Evolutionary conservation across 75 land plant species (phyloP).

Genomic region (Pinus taeda): DNA sequence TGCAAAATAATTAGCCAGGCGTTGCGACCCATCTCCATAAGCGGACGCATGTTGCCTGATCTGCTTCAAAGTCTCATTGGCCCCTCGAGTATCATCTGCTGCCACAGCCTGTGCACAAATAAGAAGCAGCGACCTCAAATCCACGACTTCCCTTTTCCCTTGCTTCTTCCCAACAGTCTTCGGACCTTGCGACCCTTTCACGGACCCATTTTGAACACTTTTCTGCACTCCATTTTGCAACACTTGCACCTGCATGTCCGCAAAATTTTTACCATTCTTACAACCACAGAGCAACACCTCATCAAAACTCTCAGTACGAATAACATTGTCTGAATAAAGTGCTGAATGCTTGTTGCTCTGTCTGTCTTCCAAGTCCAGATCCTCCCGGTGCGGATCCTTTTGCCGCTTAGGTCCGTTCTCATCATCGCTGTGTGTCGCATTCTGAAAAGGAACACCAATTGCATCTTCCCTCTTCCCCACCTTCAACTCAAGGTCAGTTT

Average conservation of each 20-base stretch:
- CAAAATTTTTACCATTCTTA: neutral
- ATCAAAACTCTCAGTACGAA: conserved; percentile 47
- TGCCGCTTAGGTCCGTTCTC: conserved; percentile 13
- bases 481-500: conserved; percentile 11
- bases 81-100: conserved; percentile 38
- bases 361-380: conserved; percentile 36
- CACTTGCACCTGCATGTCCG: conserved; percentile 6
- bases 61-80: conserved; percentile 49
- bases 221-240: conserved; percentile 19
- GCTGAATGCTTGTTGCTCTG: conserved; percentile 50
- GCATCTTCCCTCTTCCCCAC: conserved; percentile 21
- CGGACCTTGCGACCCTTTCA: conserved; percentile 13
- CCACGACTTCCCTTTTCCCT: conserved; percentile 32
- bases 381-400: conserved; percentile 28
- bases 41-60: conserved; percentile 59
- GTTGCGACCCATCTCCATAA: conserved; percentile 51
- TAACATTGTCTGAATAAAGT: conserved; percentile 20
- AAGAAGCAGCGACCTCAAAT: conserved; percentile 46
- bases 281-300: conserved; percentile 29
- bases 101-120: conserved; percentile 74
- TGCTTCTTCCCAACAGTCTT: conserved; percentile 30
- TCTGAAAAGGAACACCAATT: neutral
- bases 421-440: neutral
- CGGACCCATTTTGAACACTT: conserved; percentile 8
- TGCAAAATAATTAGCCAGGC: conserved; percentile 69